Conservation (phyloP, 1,284 basidiomycete species). For the Thelephora terrestris region DNA sequence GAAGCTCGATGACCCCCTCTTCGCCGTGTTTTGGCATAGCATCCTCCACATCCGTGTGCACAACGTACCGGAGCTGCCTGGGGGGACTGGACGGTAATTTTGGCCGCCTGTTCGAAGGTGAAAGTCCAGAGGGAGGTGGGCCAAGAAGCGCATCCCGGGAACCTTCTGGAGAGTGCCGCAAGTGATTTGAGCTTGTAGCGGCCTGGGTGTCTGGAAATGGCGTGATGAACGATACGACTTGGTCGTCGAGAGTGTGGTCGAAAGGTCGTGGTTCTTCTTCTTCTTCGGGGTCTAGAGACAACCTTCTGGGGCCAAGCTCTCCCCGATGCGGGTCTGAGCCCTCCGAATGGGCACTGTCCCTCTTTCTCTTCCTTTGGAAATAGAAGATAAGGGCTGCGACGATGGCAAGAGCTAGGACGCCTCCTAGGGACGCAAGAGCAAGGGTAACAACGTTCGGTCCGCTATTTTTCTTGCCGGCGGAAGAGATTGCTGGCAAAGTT, state of each 20-base stretch:
- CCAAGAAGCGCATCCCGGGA: background rate
- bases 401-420: constrained; percentile 47
- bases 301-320: background rate
- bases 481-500: constrained; percentile 10
- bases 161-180: background rate
- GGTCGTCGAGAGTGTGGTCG: background rate
- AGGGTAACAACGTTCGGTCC: constrained; percentile 12
- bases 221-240: background rate
- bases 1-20: constrained; percentile 58
- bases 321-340: background rate
- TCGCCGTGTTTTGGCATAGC: constrained; percentile 36
- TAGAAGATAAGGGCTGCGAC: constrained; percentile 42
- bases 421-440: constrained; percentile 26
- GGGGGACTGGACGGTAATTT: constrained; percentile 40
- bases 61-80: constrained; percentile 42
- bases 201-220: background rate
- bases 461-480: constrained; percentile 5
- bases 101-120: constrained; percentile 29
- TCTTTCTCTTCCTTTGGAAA: constrained; percentile 29
- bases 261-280: background rate
- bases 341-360: constrained; percentile 5
- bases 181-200: background rate
- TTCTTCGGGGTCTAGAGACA: background rate
- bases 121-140: constrained; percentile 9
- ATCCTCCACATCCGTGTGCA: constrained; percentile 62